Conservation (phyloP, 2,329 filamentous ascomycete genomes). For the Pseudogymnoascus sp. region DNA sequence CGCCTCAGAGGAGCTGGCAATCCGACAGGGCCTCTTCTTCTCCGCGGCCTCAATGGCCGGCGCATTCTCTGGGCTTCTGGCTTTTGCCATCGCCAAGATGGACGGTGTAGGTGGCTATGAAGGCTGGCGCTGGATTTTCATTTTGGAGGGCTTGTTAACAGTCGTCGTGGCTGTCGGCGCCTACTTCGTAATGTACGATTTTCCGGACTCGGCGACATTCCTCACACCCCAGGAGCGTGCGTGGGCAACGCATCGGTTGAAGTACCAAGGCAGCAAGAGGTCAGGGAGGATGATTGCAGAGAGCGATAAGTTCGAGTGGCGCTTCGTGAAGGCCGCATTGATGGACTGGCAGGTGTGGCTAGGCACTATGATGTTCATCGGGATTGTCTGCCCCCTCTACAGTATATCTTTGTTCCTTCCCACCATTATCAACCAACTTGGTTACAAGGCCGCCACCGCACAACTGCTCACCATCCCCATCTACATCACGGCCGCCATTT, state of each 20-base stretch:
- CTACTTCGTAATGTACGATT: constrained; percentile 41
- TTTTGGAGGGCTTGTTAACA: constrained; percentile 40
- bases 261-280: constrained; percentile 18
- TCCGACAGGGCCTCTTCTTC: constrained; percentile 35
- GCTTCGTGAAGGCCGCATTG: constrained; percentile 34
- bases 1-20: constrained; percentile 43
- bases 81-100: constrained; percentile 38
- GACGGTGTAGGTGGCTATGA: constrained; percentile 35
- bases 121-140: constrained; percentile 42
- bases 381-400: constrained; percentile 43
- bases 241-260: constrained; percentile 23
- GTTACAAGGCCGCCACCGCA: constrained; percentile 44
- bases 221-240: constrained; percentile 32
- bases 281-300: constrained; percentile 21
- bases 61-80: constrained; percentile 39
- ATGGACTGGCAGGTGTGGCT: constrained; percentile 38
- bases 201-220: constrained; percentile 34
- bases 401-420: constrained; percentile 36
- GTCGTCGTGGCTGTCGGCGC: constrained; percentile 29
- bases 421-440: constrained; percentile 39
- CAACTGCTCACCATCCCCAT: constrained; percentile 43
- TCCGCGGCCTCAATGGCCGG: constrained; percentile 32
- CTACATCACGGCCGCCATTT: constrained; percentile 53
- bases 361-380: constrained; percentile 46
- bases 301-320: constrained; percentile 27